Evolutionary conservation across 306 rosid species (phyloP).

Genomic region (Cicer pinnatifidum): DNA sequence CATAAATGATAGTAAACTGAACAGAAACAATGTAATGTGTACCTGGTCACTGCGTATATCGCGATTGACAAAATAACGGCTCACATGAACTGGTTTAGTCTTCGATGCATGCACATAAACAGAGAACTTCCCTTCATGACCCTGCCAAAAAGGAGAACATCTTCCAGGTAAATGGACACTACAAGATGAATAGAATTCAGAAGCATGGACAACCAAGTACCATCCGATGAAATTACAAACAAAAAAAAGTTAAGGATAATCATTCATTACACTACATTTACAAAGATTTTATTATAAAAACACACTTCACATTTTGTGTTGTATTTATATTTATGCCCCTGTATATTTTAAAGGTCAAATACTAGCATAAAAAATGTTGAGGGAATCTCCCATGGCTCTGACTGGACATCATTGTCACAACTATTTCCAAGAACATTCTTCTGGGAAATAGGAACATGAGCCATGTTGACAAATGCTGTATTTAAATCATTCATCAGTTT

Average conservation of each 20-base stretch:
- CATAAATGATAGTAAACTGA: constrained; percentile 31
- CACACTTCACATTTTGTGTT: constrained; percentile 15
- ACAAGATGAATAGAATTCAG: constrained; percentile 27
- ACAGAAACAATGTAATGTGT: constrained; percentile 36
- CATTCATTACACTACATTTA: constrained; percentile 16
- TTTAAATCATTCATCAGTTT: constrained; percentile 20
- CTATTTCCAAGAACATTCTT: constrained; percentile 18
- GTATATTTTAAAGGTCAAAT: constrained; percentile 27
- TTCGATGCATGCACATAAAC: constrained; percentile 93
- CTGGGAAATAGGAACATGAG: background rate
- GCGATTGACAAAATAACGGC: constrained; percentile 74
- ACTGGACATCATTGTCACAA: constrained; percentile 31
- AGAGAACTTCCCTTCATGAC: constrained; percentile 96
- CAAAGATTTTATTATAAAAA: background rate
- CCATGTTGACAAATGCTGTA: constrained; percentile 31
- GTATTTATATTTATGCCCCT: constrained; percentile 9
- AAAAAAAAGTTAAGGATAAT: constrained; percentile 8
- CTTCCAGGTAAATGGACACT: constrained; percentile 43
- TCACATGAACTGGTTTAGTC: constrained; percentile 80
- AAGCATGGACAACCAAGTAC: constrained; percentile 24
- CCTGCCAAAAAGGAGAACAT: constrained; percentile 64
- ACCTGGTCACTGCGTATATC: constrained; percentile 94
- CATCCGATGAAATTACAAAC: constrained; percentile 36
- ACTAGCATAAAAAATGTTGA: constrained; percentile 2
- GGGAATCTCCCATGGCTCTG: constrained; percentile 4